These are phyloP conservation scores for Sugiyamaella smithiae DNA, from an alignment of 805 yeast species.

Conservation along the genomic window DNA sequence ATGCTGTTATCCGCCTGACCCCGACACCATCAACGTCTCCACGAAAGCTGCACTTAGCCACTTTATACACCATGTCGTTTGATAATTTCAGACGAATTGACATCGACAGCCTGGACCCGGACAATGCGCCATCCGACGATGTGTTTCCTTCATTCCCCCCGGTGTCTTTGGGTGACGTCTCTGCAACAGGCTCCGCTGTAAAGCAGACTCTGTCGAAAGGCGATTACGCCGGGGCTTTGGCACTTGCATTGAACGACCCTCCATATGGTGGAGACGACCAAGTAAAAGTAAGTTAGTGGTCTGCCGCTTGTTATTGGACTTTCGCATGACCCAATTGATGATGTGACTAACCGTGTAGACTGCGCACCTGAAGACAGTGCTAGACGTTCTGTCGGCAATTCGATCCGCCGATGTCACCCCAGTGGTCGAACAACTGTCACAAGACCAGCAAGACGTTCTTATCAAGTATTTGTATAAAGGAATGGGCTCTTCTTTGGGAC, in stretches of 20 bases:
- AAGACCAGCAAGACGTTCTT: conserved; percentile 70
- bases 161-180: conserved; percentile 53
- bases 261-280: conserved; percentile 76
- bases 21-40: too few species aligned
- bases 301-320: background rate
- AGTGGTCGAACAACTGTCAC: conserved; percentile 55
- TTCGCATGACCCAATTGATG: background rate
- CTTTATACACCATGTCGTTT: too few species aligned
- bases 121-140: conserved; percentile 59
- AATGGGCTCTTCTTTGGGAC: conserved; percentile 61
- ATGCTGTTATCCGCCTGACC: background rate
- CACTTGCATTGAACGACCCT: conserved; percentile 61
- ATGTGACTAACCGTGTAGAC: conserved; percentile 23
- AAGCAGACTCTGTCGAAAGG: conserved; percentile 70
- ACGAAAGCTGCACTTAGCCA: too few species aligned
- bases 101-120: conserved; percentile 87
- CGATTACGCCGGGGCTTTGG: conserved; percentile 63
- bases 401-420: conserved; percentile 63
- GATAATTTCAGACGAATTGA: conserved; percentile 69
- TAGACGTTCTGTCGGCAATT: conserved; percentile 68
- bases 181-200: conserved; percentile 51
- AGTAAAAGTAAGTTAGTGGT: conserved; percentile 41
- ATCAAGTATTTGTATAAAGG: conserved; percentile 83
- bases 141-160: conserved; percentile 55
- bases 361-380: conserved; percentile 52